These are phyloP conservation scores for Pythium coloratum DNA, from an alignment of 352 stramenopile species.

Conservation along the genomic window DNA sequence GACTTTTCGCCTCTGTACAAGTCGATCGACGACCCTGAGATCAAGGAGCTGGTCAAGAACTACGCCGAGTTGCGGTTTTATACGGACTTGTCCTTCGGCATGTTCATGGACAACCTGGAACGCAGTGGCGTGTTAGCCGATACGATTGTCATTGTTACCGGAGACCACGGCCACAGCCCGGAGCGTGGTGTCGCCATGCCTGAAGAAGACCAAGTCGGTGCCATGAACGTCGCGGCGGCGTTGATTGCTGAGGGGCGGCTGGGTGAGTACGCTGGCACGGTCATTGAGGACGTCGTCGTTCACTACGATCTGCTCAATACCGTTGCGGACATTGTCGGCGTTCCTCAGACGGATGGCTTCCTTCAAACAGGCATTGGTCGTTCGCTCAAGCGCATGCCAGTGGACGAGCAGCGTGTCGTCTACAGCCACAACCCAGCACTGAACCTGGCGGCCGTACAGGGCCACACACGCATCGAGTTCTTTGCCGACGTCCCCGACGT, in stretches of 20 bases:
- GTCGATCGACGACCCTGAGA: constrained; percentile 30
- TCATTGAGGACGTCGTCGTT: constrained; percentile 43
- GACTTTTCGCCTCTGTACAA: constrained; percentile 49
- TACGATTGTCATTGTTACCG: constrained; percentile 62
- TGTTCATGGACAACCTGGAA: constrained; percentile 59
- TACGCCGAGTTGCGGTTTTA: constrained; percentile 75
- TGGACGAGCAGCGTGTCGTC: constrained; percentile 37
- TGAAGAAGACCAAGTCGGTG: constrained; percentile 48
- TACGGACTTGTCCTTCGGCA: constrained; percentile 53
- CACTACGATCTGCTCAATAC: constrained; percentile 73
- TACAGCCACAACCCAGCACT: constrained; percentile 60
- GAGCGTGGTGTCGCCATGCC: constrained; percentile 47
- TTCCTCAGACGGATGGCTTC: constrained; percentile 39
- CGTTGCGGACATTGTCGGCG: constrained; percentile 61
- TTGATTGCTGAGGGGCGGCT: constrained; percentile 63
- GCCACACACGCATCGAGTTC: constrained; percentile 57
- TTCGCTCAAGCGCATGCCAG: constrained; percentile 49
- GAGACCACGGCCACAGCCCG: constrained; percentile 64
- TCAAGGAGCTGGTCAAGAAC: constrained; percentile 47
- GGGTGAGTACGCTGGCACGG: constrained; percentile 29
- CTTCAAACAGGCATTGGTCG: constrained; percentile 57
- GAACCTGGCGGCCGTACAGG: constrained; percentile 54
- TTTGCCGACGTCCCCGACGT: constrained; percentile 48
- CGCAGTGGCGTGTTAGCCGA: constrained; percentile 55
- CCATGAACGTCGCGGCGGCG: constrained; percentile 45